Evolutionary conservation across 2,329 filamentous ascomycete genomes (phyloP).

Genomic region (Colletotrichum nymphaeae): DNA sequence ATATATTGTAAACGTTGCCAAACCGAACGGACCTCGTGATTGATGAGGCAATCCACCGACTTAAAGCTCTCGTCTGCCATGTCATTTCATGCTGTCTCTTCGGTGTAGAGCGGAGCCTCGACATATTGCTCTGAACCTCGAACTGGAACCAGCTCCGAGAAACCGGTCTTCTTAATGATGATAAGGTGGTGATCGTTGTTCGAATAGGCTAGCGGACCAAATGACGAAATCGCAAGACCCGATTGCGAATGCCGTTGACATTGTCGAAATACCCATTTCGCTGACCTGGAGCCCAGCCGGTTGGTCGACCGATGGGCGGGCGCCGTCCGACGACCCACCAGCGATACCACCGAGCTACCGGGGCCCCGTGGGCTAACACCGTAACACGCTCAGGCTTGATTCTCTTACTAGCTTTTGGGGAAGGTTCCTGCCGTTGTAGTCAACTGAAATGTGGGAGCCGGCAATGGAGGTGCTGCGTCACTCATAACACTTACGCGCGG

Average conservation of each 20-base stretch:
- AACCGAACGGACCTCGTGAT: no score
- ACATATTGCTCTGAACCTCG: not conserved
- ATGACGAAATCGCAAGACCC: slow-evolving; percentile 26
- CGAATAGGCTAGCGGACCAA: not conserved
- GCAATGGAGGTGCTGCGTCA: not conserved
- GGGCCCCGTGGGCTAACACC: not conserved
- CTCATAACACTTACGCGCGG: not conserved
- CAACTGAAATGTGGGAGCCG: not conserved
- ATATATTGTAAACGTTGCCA: no score
- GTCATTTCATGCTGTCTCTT: not conserved
- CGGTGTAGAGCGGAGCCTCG: not conserved
- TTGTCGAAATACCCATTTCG: not conserved
- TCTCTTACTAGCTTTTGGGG: not conserved
- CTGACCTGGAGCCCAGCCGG: slow-evolving; percentile 14
- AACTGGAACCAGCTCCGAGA: not conserved
- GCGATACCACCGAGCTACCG: not conserved
- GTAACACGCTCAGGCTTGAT: not conserved
- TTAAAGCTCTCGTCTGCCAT: not conserved
- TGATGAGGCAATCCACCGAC: no score
- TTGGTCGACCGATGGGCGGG: slow-evolving; percentile 7
- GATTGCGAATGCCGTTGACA: slow-evolving; percentile 23
- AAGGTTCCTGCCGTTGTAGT: not conserved
- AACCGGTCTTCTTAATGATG: not conserved
- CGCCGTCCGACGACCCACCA: slow-evolving; percentile 6
- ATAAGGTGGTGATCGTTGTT: slow-evolving; percentile 7